Conservation (phyloP, 306 rosid genomes). For the Castanea mollissima region DNA sequence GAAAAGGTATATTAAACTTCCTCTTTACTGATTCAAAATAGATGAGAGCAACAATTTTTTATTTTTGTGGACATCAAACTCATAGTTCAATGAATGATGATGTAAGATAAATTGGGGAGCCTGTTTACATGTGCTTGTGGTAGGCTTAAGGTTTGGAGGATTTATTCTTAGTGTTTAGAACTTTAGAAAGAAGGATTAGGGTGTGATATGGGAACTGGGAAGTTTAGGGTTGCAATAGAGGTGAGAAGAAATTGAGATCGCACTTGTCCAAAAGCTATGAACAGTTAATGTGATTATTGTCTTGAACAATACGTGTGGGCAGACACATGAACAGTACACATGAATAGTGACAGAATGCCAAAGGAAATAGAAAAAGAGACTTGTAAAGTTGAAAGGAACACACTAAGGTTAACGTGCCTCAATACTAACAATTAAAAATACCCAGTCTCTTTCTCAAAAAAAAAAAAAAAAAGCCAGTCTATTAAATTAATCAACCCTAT, state of each 20-base stretch:
- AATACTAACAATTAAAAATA: too few relatives aligned
- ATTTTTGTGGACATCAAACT: background rate
- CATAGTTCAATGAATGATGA: background rate
- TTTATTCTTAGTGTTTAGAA: background rate
- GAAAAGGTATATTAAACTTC: conserved; percentile 44
- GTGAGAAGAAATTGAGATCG: background rate
- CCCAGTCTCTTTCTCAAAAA: too few relatives aligned
- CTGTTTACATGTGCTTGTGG: background rate
- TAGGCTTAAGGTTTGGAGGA: background rate
- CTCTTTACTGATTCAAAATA: background rate
- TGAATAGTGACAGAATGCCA: too few relatives aligned
- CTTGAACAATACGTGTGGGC: too few relatives aligned
- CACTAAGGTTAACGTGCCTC: too few relatives aligned
- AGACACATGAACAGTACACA: too few relatives aligned
- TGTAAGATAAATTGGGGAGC: background rate
- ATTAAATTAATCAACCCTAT: too few relatives aligned
- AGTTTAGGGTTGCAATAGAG: background rate
- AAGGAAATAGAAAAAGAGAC: too few relatives aligned
- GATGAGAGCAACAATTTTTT: background rate
- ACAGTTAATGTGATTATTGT: too few relatives aligned
- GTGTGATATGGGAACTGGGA: background rate
- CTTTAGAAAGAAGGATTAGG: background rate
- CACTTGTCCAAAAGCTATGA: background rate
- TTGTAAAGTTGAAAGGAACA: too few relatives aligned
- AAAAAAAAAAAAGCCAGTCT: too few relatives aligned